Evolutionary conservation across 179 eudicot genomes (phyloP), one percentile per base, ranked within the genome.

Genomic region (Amaranthus tricolor): DNA sequence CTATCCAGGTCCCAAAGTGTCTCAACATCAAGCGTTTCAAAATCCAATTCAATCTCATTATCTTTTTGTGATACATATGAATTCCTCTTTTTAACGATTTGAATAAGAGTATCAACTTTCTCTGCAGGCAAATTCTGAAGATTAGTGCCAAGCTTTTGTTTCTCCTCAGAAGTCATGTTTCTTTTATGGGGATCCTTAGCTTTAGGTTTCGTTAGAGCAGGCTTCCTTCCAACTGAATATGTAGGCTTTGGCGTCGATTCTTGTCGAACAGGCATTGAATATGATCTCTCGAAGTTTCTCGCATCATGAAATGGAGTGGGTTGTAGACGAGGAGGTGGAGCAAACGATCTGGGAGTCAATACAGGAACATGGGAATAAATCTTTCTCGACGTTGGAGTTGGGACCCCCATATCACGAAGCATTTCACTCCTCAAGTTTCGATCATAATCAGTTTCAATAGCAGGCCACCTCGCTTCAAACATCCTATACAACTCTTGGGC

Each of bases 1-100:
- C 85, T 85, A 76, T 85, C 88, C 78, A 85, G 79, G 69, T 85
- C 88, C 88, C 88, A 85, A 59, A 85, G 85, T 56, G 88, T 85
- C 71, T 85, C 85, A 16, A 57, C 79, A 66, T 85, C 85, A 68
- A 85, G 78, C 77, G 80, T 82, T 68, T 85, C 88, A 60, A 85
- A 82, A 79, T 85, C 88, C 45, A 85, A 82, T 60, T 85, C 88
- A 65, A 85, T 85, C 59, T 85, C 88, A 74, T 80, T 85, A 66
- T 82, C 88, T 68, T 82, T 78, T 78, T 82, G 85, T 66, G 84
- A 82, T 67, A 82, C 68, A 13, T 82, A 78, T 52, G 88, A 85
- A 70, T 85, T 82, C 62, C 88, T 80, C 78, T 80, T 85, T 78
- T 82, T 77, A 40, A 85, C 82, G 40, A 85, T 85, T 82, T 80